phyloP scores from a whole-genome alignment of 2,329 filamentous ascomycete genomes.

The Nothophaeocryptopus gaeumannii region DNA sequence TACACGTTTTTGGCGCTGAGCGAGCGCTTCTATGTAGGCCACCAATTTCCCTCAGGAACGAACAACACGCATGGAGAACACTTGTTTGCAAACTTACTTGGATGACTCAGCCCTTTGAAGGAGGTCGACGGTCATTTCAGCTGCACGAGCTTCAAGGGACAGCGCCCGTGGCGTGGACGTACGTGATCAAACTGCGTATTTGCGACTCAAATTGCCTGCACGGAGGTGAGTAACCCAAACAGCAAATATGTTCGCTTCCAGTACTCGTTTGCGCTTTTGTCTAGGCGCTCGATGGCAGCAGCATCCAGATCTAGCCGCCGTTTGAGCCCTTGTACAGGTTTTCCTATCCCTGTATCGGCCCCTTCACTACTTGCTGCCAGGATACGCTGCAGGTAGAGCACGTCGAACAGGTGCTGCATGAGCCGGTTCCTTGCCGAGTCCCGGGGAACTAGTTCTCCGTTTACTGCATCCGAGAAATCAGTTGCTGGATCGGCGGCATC shows the following conservation, averaged over 20 bases:
- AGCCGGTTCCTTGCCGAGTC: constrained; percentile 16
- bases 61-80: too few species aligned
- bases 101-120: too few species aligned
- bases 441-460: constrained; percentile 9
- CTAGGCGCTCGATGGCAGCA: constrained; percentile 53
- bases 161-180: too few species aligned
- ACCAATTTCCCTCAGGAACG: background rate
- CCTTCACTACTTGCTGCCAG: constrained; percentile 2
- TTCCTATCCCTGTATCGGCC: background rate
- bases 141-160: too few species aligned
- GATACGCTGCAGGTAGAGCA: constrained; percentile 40
- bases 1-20: background rate
- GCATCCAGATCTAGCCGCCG: constrained; percentile 51
- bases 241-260: constrained; percentile 79
- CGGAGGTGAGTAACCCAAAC: constrained; percentile 67
- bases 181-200: background rate
- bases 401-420: constrained; percentile 45
- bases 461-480: constrained; percentile 14
- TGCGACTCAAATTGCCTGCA: constrained; percentile 9
- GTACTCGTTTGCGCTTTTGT: constrained; percentile 68
- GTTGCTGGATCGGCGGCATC: constrained; percentile 5
- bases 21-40: background rate
- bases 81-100: too few species aligned
- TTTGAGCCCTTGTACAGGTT: constrained; percentile 40
- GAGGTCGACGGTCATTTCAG: too few species aligned